Percentiles rank a stretch among this genome's conserved stretches.
Evolutionary conservation across 192 early-diverging fungal species (phyloP).

Genomic region (Coemansia sp.): DNA sequence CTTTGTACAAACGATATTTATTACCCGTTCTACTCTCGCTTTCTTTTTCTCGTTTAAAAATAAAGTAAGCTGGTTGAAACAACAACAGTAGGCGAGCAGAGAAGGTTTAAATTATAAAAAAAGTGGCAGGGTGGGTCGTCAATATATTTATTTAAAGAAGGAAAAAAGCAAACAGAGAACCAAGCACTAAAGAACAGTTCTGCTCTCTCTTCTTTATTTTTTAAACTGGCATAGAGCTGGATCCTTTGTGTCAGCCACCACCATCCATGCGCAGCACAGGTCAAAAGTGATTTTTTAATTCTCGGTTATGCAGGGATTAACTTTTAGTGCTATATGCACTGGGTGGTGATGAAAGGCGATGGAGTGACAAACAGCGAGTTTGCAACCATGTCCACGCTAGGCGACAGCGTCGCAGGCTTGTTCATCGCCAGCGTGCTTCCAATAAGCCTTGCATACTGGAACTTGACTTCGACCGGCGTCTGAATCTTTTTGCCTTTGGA

Average conservation of each 20-base stretch:
- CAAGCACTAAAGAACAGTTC: neutral
- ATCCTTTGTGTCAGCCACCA: neutral
- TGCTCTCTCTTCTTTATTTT: neutral
- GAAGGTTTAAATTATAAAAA: no score
- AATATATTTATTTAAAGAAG: no score
- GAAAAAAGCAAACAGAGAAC: neutral
- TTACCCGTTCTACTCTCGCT: neutral
- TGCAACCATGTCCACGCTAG: neutral
- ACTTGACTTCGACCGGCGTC: constrained; percentile 6
- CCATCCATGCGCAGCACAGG: neutral
- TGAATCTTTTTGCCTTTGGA: neutral
- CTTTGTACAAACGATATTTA: neutral
- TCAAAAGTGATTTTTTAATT: neutral
- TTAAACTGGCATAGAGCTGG: neutral
- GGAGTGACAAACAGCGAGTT: neutral
- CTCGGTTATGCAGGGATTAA: neutral
- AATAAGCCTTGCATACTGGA: constrained; percentile 14
- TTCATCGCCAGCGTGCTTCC: neutral
- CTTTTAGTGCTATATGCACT: no score
- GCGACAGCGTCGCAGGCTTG: neutral
- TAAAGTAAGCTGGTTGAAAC: no score
- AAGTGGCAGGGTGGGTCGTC: no score
- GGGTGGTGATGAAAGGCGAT: constrained; percentile 1
- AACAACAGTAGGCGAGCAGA: no score
- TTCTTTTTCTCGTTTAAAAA: neutral